Evolutionary conservation across 1,284 basidiomycete genomes (phyloP), one percentile per base, ranked within the genome.

Genomic region (Fistulina hepatica): DNA sequence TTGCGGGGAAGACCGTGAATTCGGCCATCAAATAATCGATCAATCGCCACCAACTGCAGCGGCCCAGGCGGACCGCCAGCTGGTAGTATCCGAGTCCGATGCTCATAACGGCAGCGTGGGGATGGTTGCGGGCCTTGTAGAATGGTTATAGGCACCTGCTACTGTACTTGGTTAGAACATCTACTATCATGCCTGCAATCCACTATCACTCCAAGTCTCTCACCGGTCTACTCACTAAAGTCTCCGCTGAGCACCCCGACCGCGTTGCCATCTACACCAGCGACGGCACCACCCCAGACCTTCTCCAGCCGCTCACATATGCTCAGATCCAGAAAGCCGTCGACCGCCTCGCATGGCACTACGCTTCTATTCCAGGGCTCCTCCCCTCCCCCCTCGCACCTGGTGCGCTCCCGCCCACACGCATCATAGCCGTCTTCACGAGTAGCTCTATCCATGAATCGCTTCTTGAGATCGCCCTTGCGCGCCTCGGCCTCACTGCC

Each of bases 401-500:
- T 11, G 48, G 47, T 15, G 39, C 44, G 21, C 21, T 49, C 1
- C 58, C 63, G 4, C 59, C 58, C 4, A 48, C 53, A 13, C 56
- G 52, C 10, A 48, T 62, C 22, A 56, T 65, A 15, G 62, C 63
- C 3, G 58, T 66, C 6, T 57, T 64, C 25, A 57, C 54, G 8
- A 23, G 34, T 26, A 36, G 35, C 33, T 3, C 64, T 0, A 55
- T 65, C 33, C 61, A 68, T 46, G 61, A 64, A 46, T 54, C 64
- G 2, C 53, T 69, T 2, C 58, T 68, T 11, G 65, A 68, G 46
- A 59, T 67, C 15, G 65, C 67, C 2, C 59, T 68, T 6, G 57
- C 59, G 20, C 66, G 65, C 46, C 54, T 68, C 26, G 66, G 61
- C n/a, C 53, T 66, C 11, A 52, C 60, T 2, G 50, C 65, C 6